These are phyloP conservation scores for Quillaja saponaria DNA, from an alignment of 306 rosid species.

Conservation along the genomic window DNA sequence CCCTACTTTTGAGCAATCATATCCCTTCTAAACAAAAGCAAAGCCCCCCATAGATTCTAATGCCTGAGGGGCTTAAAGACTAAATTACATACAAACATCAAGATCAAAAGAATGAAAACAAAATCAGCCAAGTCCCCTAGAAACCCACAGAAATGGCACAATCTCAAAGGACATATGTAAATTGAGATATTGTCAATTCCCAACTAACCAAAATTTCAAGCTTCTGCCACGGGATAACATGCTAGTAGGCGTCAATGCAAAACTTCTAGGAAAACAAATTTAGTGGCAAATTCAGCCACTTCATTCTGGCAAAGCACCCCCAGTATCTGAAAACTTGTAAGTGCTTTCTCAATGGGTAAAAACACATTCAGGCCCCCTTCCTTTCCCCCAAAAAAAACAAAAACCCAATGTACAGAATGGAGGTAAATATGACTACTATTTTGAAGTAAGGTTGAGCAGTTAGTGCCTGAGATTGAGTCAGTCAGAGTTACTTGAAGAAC, in stretches of 20 bases:
- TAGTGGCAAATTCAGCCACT: slow-evolving; percentile 34
- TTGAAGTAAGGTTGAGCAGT: slow-evolving; percentile 38
- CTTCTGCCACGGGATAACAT: slow-evolving; percentile 41
- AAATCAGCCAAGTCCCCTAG: slow-evolving; percentile 39
- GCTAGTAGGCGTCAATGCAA: slow-evolving; percentile 41
- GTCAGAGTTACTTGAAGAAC: slow-evolving; percentile 41
- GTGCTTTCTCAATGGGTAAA: slow-evolving; percentile 42
- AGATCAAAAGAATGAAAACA: slow-evolving; percentile 19
- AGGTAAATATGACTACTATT: slow-evolving; percentile 38
- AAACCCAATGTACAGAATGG: slow-evolving; percentile 42
- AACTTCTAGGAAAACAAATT: slow-evolving; percentile 34
- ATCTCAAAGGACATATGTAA: slow-evolving; percentile 41
- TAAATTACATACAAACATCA: slow-evolving; percentile 41
- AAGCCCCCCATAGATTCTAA: slow-evolving; percentile 20
- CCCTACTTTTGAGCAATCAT: slow-evolving; percentile 16
- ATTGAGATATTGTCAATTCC: slow-evolving; percentile 39
- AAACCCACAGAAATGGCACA: slow-evolving; percentile 27
- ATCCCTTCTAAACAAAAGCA: slow-evolving; percentile 25
- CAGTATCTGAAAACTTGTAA: slow-evolving; percentile 45
- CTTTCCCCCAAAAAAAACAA: slow-evolving; percentile 28
- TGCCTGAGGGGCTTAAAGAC: slow-evolving; percentile 12
- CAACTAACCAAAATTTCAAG: slow-evolving; percentile 64
- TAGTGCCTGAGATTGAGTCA: slow-evolving; percentile 48
- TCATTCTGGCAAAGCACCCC: slow-evolving; percentile 49
- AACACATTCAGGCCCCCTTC: slow-evolving; percentile 49